phyloP scores from a whole-genome alignment of 768 basidiomycete genomes.

The Tricholoma furcatifolium region DNA sequence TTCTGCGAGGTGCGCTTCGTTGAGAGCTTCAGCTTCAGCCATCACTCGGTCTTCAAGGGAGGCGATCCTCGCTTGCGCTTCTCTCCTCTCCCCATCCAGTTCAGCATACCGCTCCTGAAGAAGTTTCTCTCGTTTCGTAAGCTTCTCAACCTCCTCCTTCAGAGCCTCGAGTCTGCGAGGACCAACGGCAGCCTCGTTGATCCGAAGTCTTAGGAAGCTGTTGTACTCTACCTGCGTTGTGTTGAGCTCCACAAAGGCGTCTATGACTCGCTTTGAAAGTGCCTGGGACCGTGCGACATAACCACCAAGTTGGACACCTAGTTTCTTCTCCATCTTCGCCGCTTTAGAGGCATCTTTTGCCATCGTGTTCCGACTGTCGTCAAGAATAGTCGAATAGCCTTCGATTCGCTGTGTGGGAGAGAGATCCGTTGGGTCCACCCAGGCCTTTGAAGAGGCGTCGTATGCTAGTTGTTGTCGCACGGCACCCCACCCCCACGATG shows the following conservation, averaged over 20 bases:
- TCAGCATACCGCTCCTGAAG: conserved; percentile 88
- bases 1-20: conserved; percentile 71
- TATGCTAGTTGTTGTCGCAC: conserved; percentile 63
- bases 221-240: conserved; percentile 68
- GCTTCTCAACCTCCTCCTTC: conserved; percentile 81
- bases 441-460: conserved; percentile 51
- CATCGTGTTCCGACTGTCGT: conserved; percentile 68
- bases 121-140: conserved; percentile 73
- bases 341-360: conserved; percentile 78
- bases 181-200: conserved; percentile 72
- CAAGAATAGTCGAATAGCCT: conserved; percentile 63
- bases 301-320: conserved; percentile 84
- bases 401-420: conserved; percentile 55
- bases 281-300: conserved; percentile 77
- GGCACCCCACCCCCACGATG: conserved; percentile 85
- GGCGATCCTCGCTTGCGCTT: conserved; percentile 55
- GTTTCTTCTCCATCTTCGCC: conserved; percentile 87
- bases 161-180: conserved; percentile 77
- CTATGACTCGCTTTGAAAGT: conserved; percentile 59
- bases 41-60: conserved; percentile 83
- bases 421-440: conserved; percentile 68
- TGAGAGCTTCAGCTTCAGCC: conserved; percentile 78
- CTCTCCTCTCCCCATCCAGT: conserved; percentile 66
- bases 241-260: conserved; percentile 71
- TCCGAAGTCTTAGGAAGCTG: conserved; percentile 72